Conservation (phyloP, 2,329 filamentous ascomycete genomes). For the Paecilomyces dactylethromorphus region DNA sequence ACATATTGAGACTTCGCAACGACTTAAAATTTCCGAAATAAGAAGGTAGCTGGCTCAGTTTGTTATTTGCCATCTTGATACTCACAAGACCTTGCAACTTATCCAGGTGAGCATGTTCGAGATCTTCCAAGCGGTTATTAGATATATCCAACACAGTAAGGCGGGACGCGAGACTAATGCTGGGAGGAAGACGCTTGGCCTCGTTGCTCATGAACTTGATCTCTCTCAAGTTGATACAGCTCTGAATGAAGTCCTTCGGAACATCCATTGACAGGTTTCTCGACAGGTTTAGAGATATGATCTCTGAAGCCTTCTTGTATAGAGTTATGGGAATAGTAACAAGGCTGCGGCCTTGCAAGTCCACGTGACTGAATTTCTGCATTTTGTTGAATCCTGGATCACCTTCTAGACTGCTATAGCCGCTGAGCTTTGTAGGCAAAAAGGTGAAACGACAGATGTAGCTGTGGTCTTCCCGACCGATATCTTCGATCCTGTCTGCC, state of each 20-base stretch:
- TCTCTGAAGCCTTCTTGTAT: slow-evolving; percentile 85
- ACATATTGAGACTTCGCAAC: slow-evolving; percentile 79
- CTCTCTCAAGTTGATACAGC: slow-evolving; percentile 82
- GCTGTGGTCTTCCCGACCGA: slow-evolving; percentile 94
- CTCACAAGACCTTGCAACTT: slow-evolving; percentile 72
- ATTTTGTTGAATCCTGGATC: slow-evolving; percentile 76
- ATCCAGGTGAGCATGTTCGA: slow-evolving; percentile 78
- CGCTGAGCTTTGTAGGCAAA: slow-evolving; percentile 78
- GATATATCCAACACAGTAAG: slow-evolving; percentile 90
- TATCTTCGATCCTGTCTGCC: slow-evolving; percentile 80
- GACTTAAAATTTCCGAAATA: slow-evolving; percentile 78
- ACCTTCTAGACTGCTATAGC: slow-evolving; percentile 62
- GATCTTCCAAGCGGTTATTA: slow-evolving; percentile 82
- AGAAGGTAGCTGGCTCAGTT: slow-evolving; percentile 66
- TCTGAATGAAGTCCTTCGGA: slow-evolving; percentile 92
- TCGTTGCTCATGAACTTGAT: slow-evolving; percentile 97
- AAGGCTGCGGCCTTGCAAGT: slow-evolving; percentile 81
- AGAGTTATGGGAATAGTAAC: slow-evolving; percentile 92
- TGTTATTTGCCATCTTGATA: slow-evolving; percentile 90
- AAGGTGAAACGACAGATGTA: slow-evolving; percentile 97
- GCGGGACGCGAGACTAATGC: slow-evolving; percentile 70
- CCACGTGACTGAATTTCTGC: slow-evolving; percentile 90
- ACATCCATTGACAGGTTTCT: slow-evolving; percentile 87
- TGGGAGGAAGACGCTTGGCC: slow-evolving; percentile 75
- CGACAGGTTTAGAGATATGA: slow-evolving; percentile 90